These are phyloP conservation scores for Erysiphe neolycopersici DNA, from an alignment of 2,329 filamentous ascomycete genomes.

Conservation along the genomic window DNA sequence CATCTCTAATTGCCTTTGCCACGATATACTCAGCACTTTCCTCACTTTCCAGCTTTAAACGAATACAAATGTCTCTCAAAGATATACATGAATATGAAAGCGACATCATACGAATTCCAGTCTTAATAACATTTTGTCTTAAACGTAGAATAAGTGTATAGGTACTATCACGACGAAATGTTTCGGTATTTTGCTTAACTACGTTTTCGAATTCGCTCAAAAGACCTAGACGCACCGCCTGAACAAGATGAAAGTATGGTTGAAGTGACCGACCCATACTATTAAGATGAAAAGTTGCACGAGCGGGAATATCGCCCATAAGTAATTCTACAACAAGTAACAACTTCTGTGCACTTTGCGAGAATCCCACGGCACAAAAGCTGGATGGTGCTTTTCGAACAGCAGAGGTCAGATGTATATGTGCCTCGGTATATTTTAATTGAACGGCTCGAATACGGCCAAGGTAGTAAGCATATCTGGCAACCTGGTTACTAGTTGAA, in stretches of 20 bases:
- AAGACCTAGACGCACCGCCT: slow-evolving; percentile 89
- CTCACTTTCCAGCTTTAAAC: slow-evolving; percentile 76
- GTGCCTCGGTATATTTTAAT: slow-evolving; percentile 86
- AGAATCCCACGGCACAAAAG: slow-evolving; percentile 72
- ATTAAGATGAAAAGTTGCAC: slow-evolving; percentile 74
- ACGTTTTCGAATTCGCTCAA: slow-evolving; percentile 76
- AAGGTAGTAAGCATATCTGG: slow-evolving; percentile 89
- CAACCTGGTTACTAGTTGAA: slow-evolving; percentile 94
- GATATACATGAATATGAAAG: slow-evolving; percentile 94
- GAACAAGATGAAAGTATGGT: slow-evolving; percentile 82
- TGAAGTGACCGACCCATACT: slow-evolving; percentile 66
- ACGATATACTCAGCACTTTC: slow-evolving; percentile 98
- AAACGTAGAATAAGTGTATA: slow-evolving; percentile 88
- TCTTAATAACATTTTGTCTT: slow-evolving; percentile 97
- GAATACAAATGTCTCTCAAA: slow-evolving; percentile 87
- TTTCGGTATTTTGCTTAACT: slow-evolving; percentile 54
- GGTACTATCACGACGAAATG: slow-evolving; percentile 79
- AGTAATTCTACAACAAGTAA: slow-evolving; percentile 84
- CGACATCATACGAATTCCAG: slow-evolving; percentile 96
- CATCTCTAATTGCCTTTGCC: slow-evolving; percentile 91
- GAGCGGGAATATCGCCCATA: slow-evolving; percentile 96
- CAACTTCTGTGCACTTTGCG: slow-evolving; percentile 90
- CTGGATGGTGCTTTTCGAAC: slow-evolving; percentile 87
- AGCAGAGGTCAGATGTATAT: slow-evolving; percentile 76
- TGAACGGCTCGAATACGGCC: slow-evolving; percentile 92